Percentiles rank a stretch among this genome's conserved stretches.
These are phyloP conservation scores for Clonostachys chloroleuca DNA, from an alignment of 2,329 filamentous ascomycete genomes.

Conservation along the genomic window DNA sequence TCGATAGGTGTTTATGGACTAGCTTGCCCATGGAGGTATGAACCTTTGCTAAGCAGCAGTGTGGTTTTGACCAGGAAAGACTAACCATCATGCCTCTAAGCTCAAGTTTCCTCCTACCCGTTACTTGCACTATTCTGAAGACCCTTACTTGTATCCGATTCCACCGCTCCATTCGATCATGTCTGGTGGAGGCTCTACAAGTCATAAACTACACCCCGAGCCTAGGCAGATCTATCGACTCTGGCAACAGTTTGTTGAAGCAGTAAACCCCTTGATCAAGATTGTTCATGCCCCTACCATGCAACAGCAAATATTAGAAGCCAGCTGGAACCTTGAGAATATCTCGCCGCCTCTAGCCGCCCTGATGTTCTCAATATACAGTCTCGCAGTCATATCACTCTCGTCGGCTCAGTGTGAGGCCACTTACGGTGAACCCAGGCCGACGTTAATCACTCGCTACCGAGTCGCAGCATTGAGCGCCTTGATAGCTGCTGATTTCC, in stretches of 20 bases:
- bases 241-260: constrained; percentile 25
- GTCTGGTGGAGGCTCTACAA: neutral
- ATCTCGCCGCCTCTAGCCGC: constrained; percentile 11
- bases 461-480: constrained; percentile 13
- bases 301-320: constrained; percentile 20
- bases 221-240: constrained; percentile 17
- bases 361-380: constrained; percentile 18
- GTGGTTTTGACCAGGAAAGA: too few relatives aligned
- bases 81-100: neutral
- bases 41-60: neutral
- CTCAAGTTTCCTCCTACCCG: constrained; percentile 14
- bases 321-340: constrained; percentile 12
- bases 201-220: constrained; percentile 16
- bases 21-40: too few relatives aligned
- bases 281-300: constrained; percentile 22
- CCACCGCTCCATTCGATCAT: constrained; percentile 5
- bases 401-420: constrained; percentile 8
- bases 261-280: constrained; percentile 21
- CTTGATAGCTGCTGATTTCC: constrained; percentile 13
- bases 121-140: constrained; percentile 10
- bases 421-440: constrained; percentile 8
- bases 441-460: constrained; percentile 10
- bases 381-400: constrained; percentile 13
- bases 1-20: too few relatives aligned
- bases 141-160: constrained; percentile 7